Evolutionary conservation across 805 yeast genomes (phyloP), one percentile per base, ranked within the genome.

Genomic region (Saccharomycodes ludwigii): DNA sequence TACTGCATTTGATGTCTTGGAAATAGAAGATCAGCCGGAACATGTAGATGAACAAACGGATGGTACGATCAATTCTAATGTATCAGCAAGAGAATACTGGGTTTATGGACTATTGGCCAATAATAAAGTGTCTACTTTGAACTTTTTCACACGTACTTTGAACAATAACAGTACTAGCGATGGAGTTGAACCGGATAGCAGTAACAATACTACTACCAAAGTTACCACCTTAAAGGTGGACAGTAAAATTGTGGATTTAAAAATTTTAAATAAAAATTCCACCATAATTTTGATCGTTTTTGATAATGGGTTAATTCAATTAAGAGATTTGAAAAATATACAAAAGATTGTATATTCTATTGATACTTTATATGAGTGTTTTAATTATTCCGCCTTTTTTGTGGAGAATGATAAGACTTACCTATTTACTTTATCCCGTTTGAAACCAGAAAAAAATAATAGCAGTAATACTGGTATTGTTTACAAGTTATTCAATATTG

Each of bases 1-100:
- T 11, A 50, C 54, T n/a, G 52, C 58, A 2, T 54, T 53, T 24
- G 45, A 48, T 31, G 47, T 43, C 8, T 38, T 39, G 6, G 40
- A 40, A 20, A 30, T 27, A 8, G 33, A 39, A 13, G 32, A 13
- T 19, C 34, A 39, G 21, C 28, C 32, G 6, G 40, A 38, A 12
- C 27, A 28, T n/a, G 37, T 21, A 4, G 22, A 27, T 18, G 26
- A 24, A 4, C 30, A 32, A 13, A n/a, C n/a, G n/a, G n/a, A n/a
- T n/a, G n/a, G n/a, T n/a, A n/a, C n/a, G n/a, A n/a, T n/a, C n/a
- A n/a, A n/a, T n/a, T n/a, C n/a, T n/a, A n/a, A n/a, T n/a, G n/a
- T n/a, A n/a, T n/a, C n/a, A n/a, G n/a, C n/a, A n/a, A n/a, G n/a
- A n/a, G 53, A 50, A 31, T 28, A 43, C 12, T 47, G 52, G 53